Percentiles rank a stretch among this genome's conserved stretches.
Conservation (phyloP, 176 grass and related monocot species). For the Ampelocalamus luodianensis region DNA sequence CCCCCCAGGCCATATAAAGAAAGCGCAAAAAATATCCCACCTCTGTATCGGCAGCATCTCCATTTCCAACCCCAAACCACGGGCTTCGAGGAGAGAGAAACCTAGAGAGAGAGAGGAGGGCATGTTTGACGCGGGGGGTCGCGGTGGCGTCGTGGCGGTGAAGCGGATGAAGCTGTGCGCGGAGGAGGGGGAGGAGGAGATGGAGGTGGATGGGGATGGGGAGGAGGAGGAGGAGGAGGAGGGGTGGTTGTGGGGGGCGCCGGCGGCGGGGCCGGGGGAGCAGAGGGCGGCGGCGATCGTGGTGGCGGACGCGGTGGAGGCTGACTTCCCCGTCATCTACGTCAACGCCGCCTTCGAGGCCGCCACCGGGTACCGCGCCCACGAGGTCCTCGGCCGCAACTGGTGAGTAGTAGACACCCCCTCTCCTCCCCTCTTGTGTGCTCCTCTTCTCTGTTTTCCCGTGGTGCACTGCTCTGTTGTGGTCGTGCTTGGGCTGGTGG, state of each 20-base stretch:
- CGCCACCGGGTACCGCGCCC: conserved; percentile 89
- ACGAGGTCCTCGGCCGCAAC: conserved; percentile 96
- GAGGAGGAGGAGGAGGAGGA: conserved; percentile 6
- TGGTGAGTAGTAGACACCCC: conserved; percentile 49
- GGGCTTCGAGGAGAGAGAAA: conserved; percentile 37
- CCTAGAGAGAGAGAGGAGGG: conserved; percentile 15
- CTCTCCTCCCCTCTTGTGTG: not conserved
- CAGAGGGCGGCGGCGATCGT: conserved; percentile 70
- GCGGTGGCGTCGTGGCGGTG: conserved; percentile 13
- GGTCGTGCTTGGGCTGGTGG: no score
- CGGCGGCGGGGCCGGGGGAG: conserved; percentile 20
- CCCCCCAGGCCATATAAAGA: not conserved
- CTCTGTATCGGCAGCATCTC: conserved; percentile 11
- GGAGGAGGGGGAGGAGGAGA: conserved; percentile 30
- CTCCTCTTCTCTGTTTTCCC: not conserved
- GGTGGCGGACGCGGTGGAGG: conserved; percentile 78
- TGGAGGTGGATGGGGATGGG: conserved; percentile 41
- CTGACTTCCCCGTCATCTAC: conserved; percentile 89
- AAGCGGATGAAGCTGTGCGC: conserved; percentile 73
- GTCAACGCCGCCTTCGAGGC: conserved; percentile 96
- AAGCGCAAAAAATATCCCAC: conserved; percentile 40
- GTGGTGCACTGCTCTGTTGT: not conserved
- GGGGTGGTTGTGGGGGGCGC: conserved; percentile 36
- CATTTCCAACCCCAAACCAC: conserved; percentile 2
- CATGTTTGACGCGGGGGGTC: conserved; percentile 44